Base-by-base conservation (phyloP, 2,329 filamentous ascomycete species). In the Cercospora sp. region DNA sequence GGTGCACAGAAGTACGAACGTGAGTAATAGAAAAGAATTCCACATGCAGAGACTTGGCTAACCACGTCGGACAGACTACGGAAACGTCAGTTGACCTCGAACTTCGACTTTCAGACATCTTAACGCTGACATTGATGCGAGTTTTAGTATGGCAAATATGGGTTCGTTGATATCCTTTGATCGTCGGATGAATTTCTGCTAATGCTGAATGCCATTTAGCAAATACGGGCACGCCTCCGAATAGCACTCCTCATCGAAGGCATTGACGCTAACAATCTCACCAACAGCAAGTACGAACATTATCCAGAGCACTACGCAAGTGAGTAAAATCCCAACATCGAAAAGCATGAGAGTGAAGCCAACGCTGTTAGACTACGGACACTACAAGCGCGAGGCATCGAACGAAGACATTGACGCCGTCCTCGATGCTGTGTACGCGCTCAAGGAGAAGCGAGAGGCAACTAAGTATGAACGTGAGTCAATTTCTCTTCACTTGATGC, bases 331-430 rank as follows among this genome's bases (percentile, higher is more conserved):
- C n/a, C 16, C 36, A 40, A 40, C 5, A n/a, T n/a, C 36, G 16
- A 40, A 40, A 40, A 40, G 36, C 36, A n/a, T n/a, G 36, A 40
- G 16, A 40, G 13, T 16, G 6, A 40, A 40, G 36, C 36, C 36
- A 40, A 40, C 36, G 13, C 36, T 40, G 36, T 40, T 5, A 40
- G 36, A 13, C 36, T 40, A 68, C 30, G 59, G 40, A n/a, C 13
- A 26, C 16, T 68, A 68, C 33, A 64, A 64, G 42, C 61, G 66
- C 8, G 65, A 67, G 9, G 58, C 58, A 13, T 16, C 58, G 16
- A 53, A 55, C 18, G 65, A 51, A 16, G 57, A 61, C 13, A 23
- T 60, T 20, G 64, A 66, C 10, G 45, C 42, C 10, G 23, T 63
- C 20, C 28, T 63, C 5, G 61, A 63, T 23, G 61, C 61, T 26